Evolutionary conservation across 148 eudicot species (phyloP), one percentile per base, ranked within the genome.

Genomic region (Arbutus unedo): DNA sequence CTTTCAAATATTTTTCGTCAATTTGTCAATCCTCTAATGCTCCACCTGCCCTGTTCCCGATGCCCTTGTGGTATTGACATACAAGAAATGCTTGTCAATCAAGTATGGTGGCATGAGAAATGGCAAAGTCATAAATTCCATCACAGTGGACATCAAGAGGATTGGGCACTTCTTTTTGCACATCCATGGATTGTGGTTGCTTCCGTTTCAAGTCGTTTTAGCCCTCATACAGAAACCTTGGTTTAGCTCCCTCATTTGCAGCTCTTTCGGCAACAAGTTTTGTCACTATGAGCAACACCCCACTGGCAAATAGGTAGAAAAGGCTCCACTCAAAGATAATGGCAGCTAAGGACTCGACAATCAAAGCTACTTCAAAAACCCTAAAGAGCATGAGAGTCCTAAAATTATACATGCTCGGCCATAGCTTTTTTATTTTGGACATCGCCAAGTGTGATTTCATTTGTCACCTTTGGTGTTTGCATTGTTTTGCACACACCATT

Each of bases 341-440:
- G 98, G 97, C 93, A 85, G 91, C 97, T 25, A 92, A 90, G 72
- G 98, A 95, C 81, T 85, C 86, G 3, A 90, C 97, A 83, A 92
- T 95, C 16, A 95, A 95, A 82, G 88, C 96, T 55, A 95, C 98
- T 74, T 87, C 89, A 13, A 97, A 95, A 88, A 88, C 90, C 55
- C 68, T 95, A 41, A 93, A 92, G 89, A 95, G 93, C 85, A 95
- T 95, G 93, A 89, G 93, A 86, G 97, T 95, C 54, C 85, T 95
- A 66, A 95, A 95, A 75, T 3, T 95, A 93, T 79, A 92, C 93
- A 3, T 92, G 93, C 86, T 95, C 98, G 15, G 92, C 88, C 0
- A 87, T 95, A 71, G 93, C 93, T 64, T 95, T 95, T 83, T 89
- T 95, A 62, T 95, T 93, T 78, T 95, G 98, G 98, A 91, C 98